phyloP scores from a whole-genome alignment of 2,329 filamentous ascomycete species.

The Colletotrichum sidae region DNA sequence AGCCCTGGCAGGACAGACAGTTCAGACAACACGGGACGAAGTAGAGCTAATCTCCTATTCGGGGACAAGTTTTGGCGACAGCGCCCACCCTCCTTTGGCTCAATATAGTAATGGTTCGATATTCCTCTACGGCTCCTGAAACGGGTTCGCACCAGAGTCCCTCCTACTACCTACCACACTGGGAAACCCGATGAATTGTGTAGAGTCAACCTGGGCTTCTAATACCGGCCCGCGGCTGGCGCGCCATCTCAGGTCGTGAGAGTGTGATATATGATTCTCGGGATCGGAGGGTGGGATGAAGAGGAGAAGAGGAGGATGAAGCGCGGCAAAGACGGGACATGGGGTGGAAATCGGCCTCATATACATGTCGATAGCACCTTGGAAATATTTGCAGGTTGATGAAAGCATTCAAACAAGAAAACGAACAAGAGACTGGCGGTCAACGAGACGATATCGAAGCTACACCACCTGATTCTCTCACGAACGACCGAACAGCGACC shows the following conservation, averaged over 20 bases:
- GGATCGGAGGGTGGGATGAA: not conserved
- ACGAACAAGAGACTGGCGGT: not conserved
- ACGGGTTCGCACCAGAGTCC: conserved; percentile 11
- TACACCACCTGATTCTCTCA: not conserved
- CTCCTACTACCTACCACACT: conserved; percentile 9
- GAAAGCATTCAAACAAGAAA: conserved; percentile 2
- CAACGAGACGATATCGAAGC: not conserved
- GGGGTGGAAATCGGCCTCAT: conserved; percentile 10
- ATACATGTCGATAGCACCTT: conserved; percentile 3
- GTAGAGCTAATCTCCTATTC: conserved; percentile 2
- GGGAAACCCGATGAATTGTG: conserved; percentile 22
- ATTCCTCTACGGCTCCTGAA: conserved; percentile 31
- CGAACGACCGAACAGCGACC: not conserved
- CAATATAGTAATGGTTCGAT: conserved; percentile 16
- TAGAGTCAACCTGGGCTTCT: not conserved
- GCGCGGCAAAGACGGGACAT: conserved; percentile 5
- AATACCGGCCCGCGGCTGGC: conserved; percentile 10
- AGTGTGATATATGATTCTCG: not conserved
- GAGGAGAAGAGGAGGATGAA: conserved; percentile 11
- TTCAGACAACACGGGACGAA: conserved; percentile 21
- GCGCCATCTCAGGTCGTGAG: not conserved
- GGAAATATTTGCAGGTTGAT: not conserved
- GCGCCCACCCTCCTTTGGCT: not conserved
- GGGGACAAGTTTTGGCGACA: conserved; percentile 8
- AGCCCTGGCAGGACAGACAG: not conserved